Percentiles rank a stretch among this genome's conserved stretches.
These are phyloP conservation scores for Penicillium daleae DNA, from an alignment of 495 filamentous ascomycete genomes.

Conservation along the genomic window DNA sequence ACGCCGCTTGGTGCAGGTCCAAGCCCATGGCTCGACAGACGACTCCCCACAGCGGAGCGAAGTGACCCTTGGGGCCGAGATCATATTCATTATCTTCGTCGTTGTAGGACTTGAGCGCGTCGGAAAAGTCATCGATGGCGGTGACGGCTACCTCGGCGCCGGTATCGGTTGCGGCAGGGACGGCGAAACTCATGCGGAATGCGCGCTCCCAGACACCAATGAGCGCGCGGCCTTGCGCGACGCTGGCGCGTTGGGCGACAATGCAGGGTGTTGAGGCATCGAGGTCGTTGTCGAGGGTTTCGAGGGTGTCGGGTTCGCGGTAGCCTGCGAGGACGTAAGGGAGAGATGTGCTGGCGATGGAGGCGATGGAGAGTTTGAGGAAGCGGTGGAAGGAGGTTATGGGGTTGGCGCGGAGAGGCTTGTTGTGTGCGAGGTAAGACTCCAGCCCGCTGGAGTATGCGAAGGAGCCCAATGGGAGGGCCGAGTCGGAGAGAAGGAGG, in stretches of 20 bases:
- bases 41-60: slow-evolving; percentile 79
- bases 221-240: slow-evolving; percentile 83
- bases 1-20: slow-evolving; percentile 66
- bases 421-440: slow-evolving; percentile 86
- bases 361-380: slow-evolving; percentile 75
- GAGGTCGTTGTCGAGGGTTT: slow-evolving; percentile 76
- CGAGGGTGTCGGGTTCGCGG: slow-evolving; percentile 58
- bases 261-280: slow-evolving; percentile 87
- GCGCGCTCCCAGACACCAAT: slow-evolving; percentile 88
- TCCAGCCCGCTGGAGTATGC: slow-evolving; percentile 95
- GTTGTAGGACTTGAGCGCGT: slow-evolving; percentile 39
- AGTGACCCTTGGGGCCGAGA: slow-evolving; percentile 61
- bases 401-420: slow-evolving; percentile 42
- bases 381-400: slow-evolving; percentile 68
- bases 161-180: not conserved
- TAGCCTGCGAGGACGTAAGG: slow-evolving; percentile 85
- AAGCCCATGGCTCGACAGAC: slow-evolving; percentile 68
- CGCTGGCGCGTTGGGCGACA: slow-evolving; percentile 81
- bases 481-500: slow-evolving; percentile 92
- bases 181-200: slow-evolving; percentile 49
- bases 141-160: slow-evolving; percentile 31
- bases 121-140: slow-evolving; percentile 44
- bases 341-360: slow-evolving; percentile 76
- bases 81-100: slow-evolving; percentile 34
- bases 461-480: slow-evolving; percentile 93